Percentiles rank a stretch among this genome's conserved stretches.
phyloP scores from a whole-genome alignment of 345 rosid genomes.

The Odontarrhena argentea region DNA sequence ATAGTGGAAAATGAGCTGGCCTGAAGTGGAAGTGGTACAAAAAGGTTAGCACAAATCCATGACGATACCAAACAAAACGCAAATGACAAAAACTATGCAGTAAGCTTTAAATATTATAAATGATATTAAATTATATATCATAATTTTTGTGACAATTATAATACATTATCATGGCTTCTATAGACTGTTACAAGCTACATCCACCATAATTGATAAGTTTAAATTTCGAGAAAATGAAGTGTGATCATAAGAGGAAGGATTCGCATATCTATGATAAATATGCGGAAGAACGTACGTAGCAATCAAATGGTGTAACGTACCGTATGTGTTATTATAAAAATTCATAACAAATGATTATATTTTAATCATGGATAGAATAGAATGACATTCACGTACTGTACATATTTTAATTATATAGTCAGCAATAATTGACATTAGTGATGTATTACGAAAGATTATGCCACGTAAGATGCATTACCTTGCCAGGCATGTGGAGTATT shows the following conservation, averaged over 20 bases:
- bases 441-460: constrained; percentile 25
- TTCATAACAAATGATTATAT: not conserved
- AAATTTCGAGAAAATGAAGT: not conserved
- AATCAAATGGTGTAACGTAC: constrained; percentile 12
- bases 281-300: not conserved
- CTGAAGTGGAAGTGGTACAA: constrained; percentile 11
- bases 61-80: constrained; percentile 39
- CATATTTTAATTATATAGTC: not conserved
- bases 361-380: constrained; percentile 19
- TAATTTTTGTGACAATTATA: not conserved
- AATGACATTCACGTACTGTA: constrained; percentile 16
- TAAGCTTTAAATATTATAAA: not conserved
- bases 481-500: constrained; percentile 31
- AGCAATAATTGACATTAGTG: constrained; percentile 22
- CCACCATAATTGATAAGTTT: not conserved
- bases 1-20: constrained; percentile 42
- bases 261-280: no score
- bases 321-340: not conserved
- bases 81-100: constrained; percentile 30
- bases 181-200: not conserved
- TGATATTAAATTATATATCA: not conserved
- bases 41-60: constrained; percentile 30
- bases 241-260: not conserved
- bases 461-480: constrained; percentile 36
- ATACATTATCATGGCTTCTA: not conserved